Percentiles rank a stretch among this genome's conserved stretches.
These are phyloP conservation scores for Trypanosoma platydactyli DNA, from an alignment of 208 protist species.

Conservation along the genomic window DNA sequence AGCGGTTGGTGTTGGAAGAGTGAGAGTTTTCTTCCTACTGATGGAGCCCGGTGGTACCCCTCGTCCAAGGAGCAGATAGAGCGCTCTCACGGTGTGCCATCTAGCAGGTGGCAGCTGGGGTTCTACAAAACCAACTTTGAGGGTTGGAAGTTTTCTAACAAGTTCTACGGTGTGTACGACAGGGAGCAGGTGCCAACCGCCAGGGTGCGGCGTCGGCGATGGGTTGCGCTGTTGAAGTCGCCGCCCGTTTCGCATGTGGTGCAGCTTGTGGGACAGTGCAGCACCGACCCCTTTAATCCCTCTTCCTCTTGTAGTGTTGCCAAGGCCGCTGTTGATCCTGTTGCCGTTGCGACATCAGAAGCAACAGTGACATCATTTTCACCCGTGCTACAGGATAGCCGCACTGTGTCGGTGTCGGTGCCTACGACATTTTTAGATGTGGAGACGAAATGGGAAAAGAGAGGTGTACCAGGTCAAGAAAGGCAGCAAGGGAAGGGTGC, in stretches of 20 bases:
- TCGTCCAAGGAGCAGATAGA: conserved; percentile 43
- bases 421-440: not conserved
- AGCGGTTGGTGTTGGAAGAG: conserved; percentile 3
- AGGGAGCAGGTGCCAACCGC: conserved; percentile 32
- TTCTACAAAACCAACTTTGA: conserved; percentile 66
- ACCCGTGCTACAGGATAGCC: too few relatives aligned
- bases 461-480: conserved; percentile 9
- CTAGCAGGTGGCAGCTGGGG: conserved; percentile 59
- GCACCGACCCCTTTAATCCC: not conserved
- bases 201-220: conserved; percentile 69
- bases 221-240: conserved; percentile 54
- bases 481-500: conserved; percentile 20
- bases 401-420: not conserved
- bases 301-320: conserved; percentile 1
- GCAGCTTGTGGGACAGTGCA: conserved; percentile 26
- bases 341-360: not conserved
- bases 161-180: conserved; percentile 73
- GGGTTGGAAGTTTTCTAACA: conserved; percentile 75
- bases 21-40: conserved; percentile 14
- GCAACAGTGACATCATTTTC: not conserved
- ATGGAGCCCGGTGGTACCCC: conserved; percentile 76
- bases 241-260: conserved; percentile 54
- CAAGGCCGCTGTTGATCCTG: not conserved
- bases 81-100: conserved; percentile 22
- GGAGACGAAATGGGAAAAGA: not conserved